These are phyloP conservation scores for Kitagawia praeruptora DNA, from an alignment of 129 eudicot genomes.

Conservation along the genomic window DNA sequence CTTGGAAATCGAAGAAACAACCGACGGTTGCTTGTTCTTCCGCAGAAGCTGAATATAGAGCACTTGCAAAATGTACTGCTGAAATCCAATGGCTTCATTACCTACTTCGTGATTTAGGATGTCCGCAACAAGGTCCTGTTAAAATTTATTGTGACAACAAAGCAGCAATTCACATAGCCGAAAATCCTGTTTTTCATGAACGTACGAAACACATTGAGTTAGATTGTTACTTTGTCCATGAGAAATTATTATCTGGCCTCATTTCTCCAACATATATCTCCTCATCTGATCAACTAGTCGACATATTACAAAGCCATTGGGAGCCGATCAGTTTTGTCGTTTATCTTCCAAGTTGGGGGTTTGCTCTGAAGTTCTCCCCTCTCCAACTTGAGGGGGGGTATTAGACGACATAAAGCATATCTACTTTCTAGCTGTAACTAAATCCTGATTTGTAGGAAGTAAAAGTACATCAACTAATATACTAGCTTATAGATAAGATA, in stretches of 20 bases:
- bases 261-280: neutral
- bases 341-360: too few relatives aligned
- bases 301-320: neutral
- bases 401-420: too few relatives aligned
- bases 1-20: neutral
- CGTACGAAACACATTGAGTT: constrained; percentile 1
- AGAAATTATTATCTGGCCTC: neutral
- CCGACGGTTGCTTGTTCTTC: neutral
- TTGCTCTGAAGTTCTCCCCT: too few relatives aligned
- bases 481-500: too few relatives aligned
- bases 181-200: neutral
- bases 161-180: neutral
- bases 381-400: too few relatives aligned
- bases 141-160: neutral
- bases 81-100: neutral
- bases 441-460: too few relatives aligned
- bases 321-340: neutral
- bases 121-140: neutral
- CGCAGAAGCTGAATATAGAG: neutral
- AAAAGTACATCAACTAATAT: too few relatives aligned
- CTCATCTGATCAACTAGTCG: neutral
- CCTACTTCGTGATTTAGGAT: neutral
- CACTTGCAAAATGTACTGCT: neutral
- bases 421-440: too few relatives aligned
- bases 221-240: neutral